These are phyloP conservation scores for Draba incana DNA, from an alignment of 345 rosid genomes.

Conservation along the genomic window DNA sequence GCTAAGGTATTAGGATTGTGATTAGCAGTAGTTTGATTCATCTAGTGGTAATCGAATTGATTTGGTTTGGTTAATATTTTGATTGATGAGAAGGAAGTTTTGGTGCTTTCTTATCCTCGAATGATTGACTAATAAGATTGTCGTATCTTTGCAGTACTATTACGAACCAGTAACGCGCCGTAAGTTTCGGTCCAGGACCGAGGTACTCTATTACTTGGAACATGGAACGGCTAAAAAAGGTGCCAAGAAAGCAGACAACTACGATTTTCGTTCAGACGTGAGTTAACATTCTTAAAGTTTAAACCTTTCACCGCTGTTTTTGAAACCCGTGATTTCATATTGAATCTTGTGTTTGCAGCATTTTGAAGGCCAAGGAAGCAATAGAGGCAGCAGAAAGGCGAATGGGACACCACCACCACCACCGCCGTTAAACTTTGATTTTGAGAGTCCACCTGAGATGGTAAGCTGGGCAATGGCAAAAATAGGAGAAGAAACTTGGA, in stretches of 20 bases:
- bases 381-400: slow-evolving; percentile 25
- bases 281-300: slow-evolving; percentile 33
- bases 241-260: slow-evolving; percentile 36
- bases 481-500: slow-evolving; percentile 48
- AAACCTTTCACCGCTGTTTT: neutral
- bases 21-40: slow-evolving; percentile 7
- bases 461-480: slow-evolving; percentile 57
- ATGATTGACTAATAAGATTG: neutral
- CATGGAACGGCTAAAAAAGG: slow-evolving; percentile 38
- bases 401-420: slow-evolving; percentile 14
- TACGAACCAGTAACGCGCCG: slow-evolving; percentile 44
- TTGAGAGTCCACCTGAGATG: slow-evolving; percentile 51
- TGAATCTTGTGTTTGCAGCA: slow-evolving; percentile 34
- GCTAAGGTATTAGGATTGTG: neutral
- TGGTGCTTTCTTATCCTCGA: neutral
- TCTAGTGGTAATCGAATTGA: neutral
- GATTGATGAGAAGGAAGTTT: neutral
- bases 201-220: slow-evolving; percentile 41
- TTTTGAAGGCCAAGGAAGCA: slow-evolving; percentile 39
- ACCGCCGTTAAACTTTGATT: slow-evolving; percentile 50
- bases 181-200: slow-evolving; percentile 47
- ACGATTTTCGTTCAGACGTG: slow-evolving; percentile 42
- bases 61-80: neutral
- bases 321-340: neutral
- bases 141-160: slow-evolving; percentile 43